Evolutionary conservation across 306 rosid species (phyloP).

Genomic region (Vigna hirtella): DNA sequence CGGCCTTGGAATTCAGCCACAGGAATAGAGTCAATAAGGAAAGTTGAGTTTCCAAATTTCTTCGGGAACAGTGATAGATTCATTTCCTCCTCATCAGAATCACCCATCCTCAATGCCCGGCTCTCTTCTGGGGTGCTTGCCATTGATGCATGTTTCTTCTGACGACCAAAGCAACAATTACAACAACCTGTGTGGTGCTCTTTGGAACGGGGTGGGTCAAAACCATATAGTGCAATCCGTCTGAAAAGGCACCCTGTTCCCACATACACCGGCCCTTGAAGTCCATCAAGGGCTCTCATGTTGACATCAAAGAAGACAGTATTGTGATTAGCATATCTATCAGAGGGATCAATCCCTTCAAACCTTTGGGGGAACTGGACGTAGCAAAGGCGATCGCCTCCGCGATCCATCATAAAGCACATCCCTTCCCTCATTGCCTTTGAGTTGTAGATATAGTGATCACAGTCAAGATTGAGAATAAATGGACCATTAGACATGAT

Average conservation of each 20-base stretch:
- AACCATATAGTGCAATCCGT: slow-evolving; percentile 84
- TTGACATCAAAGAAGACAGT: slow-evolving; percentile 94
- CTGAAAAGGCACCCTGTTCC: slow-evolving; percentile 97
- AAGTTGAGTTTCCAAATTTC: slow-evolving; percentile 88
- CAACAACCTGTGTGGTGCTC: slow-evolving; percentile 75
- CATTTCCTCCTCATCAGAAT: slow-evolving; percentile 90
- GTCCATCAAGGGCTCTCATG: slow-evolving; percentile 95
- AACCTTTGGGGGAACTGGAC: slow-evolving; percentile 96
- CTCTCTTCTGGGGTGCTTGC: slow-evolving; percentile 68
- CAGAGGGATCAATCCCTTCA: slow-evolving; percentile 96
- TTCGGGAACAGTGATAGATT: slow-evolving; percentile 78
- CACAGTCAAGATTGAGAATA: slow-evolving; percentile 91
- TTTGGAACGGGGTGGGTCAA: slow-evolving; percentile 89
- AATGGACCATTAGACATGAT: slow-evolving; percentile 92
- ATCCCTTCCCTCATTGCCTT: slow-evolving; percentile 92
- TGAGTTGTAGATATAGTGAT: slow-evolving; percentile 88
- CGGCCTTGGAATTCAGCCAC: slow-evolving; percentile 97
- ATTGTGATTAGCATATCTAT: slow-evolving; percentile 91
- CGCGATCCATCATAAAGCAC: slow-evolving; percentile 97
- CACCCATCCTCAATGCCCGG: slow-evolving; percentile 82
- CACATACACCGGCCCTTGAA: slow-evolving; percentile 94
- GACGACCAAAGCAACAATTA: slow-evolving; percentile 70
- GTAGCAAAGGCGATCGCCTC: slow-evolving; percentile 88
- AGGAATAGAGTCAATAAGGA: slow-evolving; percentile 88
- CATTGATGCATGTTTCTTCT: slow-evolving; percentile 65